Evolutionary conservation across 352 stramenopile species (phyloP).

Genomic region (Peronospora tabacina): DNA sequence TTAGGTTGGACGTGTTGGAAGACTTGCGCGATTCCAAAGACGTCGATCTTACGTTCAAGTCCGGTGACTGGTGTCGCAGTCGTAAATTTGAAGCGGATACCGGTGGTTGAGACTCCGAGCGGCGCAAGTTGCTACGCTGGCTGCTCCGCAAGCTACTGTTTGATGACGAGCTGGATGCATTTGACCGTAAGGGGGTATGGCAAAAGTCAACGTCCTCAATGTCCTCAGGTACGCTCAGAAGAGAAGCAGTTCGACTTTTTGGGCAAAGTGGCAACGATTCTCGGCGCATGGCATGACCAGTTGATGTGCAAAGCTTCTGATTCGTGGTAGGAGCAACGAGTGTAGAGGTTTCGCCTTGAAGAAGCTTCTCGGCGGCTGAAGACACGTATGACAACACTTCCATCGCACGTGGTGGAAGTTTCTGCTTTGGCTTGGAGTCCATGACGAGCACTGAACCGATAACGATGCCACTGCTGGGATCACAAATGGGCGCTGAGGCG

Average conservation of each 20-base stretch:
- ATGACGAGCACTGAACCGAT: slow-evolving; percentile 82
- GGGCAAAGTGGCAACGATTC: slow-evolving; percentile 18
- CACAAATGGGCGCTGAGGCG: slow-evolving; percentile 65
- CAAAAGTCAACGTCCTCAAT: slow-evolving; percentile 36
- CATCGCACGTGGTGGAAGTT: slow-evolving; percentile 42
- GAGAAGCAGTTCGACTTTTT: slow-evolving; percentile 30
- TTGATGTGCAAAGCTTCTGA: slow-evolving; percentile 21
- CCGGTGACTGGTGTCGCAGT: slow-evolving; percentile 27
- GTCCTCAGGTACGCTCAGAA: slow-evolving; percentile 41
- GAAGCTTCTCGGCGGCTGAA: slow-evolving; percentile 42
- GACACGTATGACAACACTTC: slow-evolving; percentile 67
- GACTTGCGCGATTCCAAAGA: slow-evolving; percentile 12
- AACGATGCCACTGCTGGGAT: slow-evolving; percentile 43
- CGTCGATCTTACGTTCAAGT: slow-evolving; percentile 21
- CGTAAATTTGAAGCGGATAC: slow-evolving; percentile 12
- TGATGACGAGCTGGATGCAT: slow-evolving; percentile 20
- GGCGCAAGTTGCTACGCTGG: slow-evolving; percentile 11
- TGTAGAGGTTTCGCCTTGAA: slow-evolving; percentile 24
- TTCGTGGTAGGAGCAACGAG: slow-evolving; percentile 13
- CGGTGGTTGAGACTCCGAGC: slow-evolving; percentile 8
- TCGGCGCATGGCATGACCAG: slow-evolving; percentile 13
- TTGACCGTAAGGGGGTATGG: slow-evolving; percentile 18
- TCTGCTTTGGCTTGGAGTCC: slow-evolving; percentile 46
- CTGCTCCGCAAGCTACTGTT: slow-evolving; percentile 10
- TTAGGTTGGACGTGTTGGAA: slow-evolving; percentile 9